phyloP scores from a whole-genome alignment of 257 asterid species.

The Catharanthus roseus region DNA sequence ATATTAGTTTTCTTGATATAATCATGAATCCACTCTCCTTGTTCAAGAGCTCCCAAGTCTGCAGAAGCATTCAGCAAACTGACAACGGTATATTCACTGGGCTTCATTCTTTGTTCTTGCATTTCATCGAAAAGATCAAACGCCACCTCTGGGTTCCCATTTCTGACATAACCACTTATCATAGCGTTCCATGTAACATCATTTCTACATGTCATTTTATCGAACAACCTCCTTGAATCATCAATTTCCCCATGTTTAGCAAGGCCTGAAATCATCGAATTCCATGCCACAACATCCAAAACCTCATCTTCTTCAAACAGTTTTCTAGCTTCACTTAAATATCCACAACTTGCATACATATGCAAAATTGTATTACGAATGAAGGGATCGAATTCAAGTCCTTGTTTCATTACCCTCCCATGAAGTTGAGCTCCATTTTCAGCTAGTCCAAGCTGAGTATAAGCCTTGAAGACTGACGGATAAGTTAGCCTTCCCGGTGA shows the following conservation, averaged over 20 bases:
- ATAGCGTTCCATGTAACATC: constrained; percentile 66
- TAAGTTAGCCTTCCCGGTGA: constrained; percentile 53
- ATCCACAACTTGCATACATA: constrained; percentile 63
- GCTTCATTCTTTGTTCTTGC: constrained; percentile 37
- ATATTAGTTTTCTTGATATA: constrained; percentile 33
- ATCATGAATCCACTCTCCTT: constrained; percentile 68
- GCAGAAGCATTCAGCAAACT: constrained; percentile 69
- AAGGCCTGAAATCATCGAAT: constrained; percentile 58
- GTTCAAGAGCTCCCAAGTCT: constrained; percentile 51
- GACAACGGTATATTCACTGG: constrained; percentile 49
- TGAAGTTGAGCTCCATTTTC: constrained; percentile 65
- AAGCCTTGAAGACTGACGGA: constrained; percentile 76
- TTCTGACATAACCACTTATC: constrained; percentile 67
- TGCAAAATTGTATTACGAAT: constrained; percentile 50
- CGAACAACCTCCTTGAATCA: constrained; percentile 54
- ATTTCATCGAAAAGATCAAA: constrained; percentile 41
- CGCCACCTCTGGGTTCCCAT: constrained; percentile 58
- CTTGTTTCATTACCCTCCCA: constrained; percentile 55
- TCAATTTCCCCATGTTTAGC: constrained; percentile 56
- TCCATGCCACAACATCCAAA: constrained; percentile 64
- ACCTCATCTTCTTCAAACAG: constrained; percentile 44
- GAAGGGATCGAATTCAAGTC: constrained; percentile 47
- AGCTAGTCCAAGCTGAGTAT: constrained; percentile 47
- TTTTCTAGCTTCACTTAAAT: constrained; percentile 41
- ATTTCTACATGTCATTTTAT: constrained; percentile 41